Evolutionary conservation across 1,284 basidiomycete species (phyloP).

Genomic region (Ustilago bromivora): DNA sequence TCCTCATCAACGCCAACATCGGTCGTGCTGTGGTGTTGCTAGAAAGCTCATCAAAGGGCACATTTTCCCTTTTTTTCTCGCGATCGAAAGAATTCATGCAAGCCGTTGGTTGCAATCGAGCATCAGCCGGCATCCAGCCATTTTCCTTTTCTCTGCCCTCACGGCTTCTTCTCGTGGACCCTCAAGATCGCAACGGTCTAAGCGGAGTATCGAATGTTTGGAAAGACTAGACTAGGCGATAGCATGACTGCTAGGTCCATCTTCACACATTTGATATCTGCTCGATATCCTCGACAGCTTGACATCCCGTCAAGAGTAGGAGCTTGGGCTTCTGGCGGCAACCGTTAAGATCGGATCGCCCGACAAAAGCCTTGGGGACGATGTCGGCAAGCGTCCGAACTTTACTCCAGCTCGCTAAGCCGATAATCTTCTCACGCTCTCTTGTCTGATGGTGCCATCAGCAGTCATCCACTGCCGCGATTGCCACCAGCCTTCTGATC

Average conservation of each 20-base stretch:
- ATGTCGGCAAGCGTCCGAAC: constrained; percentile 1
- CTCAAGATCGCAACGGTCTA: background rate
- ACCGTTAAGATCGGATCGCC: background rate
- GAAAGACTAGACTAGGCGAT: background rate
- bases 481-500: background rate
- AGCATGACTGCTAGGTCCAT: background rate
- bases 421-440: background rate
- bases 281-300: background rate
- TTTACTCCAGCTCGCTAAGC: constrained; percentile 1
- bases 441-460: background rate
- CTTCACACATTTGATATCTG: background rate
- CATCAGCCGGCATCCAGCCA: constrained; percentile 19
- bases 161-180: background rate
- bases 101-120: constrained; percentile 22
- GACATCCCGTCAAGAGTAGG: background rate
- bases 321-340: background rate
- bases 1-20: background rate
- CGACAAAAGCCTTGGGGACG: background rate
- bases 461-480: background rate
- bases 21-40: background rate
- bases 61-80: background rate
- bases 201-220: constrained; percentile 7
- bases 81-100: constrained; percentile 29
- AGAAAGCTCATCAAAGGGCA: no score
- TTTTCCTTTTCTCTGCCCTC: background rate